phyloP scores from a whole-genome alignment of 768 basidiomycete species.

The Collybia mongolica region DNA sequence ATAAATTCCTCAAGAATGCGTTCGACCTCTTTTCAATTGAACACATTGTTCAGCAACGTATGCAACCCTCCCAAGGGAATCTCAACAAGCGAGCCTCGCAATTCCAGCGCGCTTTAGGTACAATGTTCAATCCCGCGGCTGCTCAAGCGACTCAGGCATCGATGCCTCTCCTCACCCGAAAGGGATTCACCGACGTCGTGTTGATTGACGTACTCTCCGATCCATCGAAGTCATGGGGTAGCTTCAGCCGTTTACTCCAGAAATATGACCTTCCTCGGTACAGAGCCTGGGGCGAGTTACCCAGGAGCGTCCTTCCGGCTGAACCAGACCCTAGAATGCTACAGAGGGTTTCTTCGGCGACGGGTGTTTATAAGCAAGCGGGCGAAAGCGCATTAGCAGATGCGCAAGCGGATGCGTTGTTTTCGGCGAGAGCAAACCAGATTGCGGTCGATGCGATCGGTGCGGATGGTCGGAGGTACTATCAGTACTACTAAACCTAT shows the following conservation, averaged over 20 bases:
- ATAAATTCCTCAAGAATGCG: constrained; percentile 10
- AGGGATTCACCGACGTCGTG: constrained; percentile 13
- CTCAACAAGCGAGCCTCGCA: too few species aligned
- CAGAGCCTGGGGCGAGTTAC: constrained; percentile 8
- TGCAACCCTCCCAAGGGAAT: background rate
- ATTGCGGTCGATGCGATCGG: too few species aligned
- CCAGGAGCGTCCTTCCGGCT: constrained; percentile 5
- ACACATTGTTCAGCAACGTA: constrained; percentile 6
- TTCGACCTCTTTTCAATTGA: constrained; percentile 13
- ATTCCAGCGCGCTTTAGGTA: constrained; percentile 8
- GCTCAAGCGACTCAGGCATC: background rate
- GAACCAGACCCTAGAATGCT: constrained; percentile 3
- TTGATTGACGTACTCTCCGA: constrained; percentile 7
- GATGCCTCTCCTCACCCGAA: constrained; percentile 12
- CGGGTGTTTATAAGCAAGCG: too few species aligned
- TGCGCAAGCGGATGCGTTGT: too few species aligned
- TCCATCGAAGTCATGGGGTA: constrained; percentile 8
- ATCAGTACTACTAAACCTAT: too few species aligned
- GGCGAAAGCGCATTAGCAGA: too few species aligned
- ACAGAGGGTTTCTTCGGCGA: too few species aligned
- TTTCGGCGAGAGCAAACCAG: too few species aligned
- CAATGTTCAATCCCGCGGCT: background rate
- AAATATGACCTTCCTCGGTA: constrained; percentile 12
- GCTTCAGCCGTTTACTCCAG: constrained; percentile 5
- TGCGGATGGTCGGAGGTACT: too few species aligned